Conservation (phyloP, 176 grass and related monocot species). For the Ampelocalamus luodianensis region DNA sequence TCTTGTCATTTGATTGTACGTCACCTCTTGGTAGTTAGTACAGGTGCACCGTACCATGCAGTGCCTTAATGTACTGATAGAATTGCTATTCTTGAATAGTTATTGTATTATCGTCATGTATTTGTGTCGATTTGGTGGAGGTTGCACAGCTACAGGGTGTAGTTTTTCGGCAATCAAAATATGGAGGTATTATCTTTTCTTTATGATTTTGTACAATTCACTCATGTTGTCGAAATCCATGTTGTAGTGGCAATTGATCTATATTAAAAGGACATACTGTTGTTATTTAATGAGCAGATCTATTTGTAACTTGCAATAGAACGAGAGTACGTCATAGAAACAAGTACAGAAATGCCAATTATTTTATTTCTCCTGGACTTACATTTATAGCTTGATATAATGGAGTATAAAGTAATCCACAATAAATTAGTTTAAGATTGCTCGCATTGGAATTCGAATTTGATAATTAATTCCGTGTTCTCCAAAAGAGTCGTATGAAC, state of each 20-base stretch:
- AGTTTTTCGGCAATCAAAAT: background rate
- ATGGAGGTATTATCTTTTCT: background rate
- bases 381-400: background rate
- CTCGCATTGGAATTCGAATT: background rate
- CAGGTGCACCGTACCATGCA: background rate
- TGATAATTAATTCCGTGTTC: too few relatives aligned
- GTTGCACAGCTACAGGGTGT: background rate
- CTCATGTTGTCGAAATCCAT: background rate
- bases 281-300: background rate
- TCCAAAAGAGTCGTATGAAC: background rate
- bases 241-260: background rate
- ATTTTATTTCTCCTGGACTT: background rate
- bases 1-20: background rate
- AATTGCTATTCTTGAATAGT: constrained; percentile 21
- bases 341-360: background rate
- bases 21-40: background rate
- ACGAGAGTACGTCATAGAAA: background rate
- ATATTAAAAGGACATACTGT: background rate
- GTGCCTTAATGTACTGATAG: background rate
- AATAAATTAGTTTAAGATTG: background rate
- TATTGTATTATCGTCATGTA: background rate
- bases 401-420: background rate
- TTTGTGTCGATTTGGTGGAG: background rate
- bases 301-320: background rate
- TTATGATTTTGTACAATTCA: background rate